Evolutionary conservation across 2,329 filamentous ascomycete species (phyloP).

Genomic region (Gnomoniopsis sp.): DNA sequence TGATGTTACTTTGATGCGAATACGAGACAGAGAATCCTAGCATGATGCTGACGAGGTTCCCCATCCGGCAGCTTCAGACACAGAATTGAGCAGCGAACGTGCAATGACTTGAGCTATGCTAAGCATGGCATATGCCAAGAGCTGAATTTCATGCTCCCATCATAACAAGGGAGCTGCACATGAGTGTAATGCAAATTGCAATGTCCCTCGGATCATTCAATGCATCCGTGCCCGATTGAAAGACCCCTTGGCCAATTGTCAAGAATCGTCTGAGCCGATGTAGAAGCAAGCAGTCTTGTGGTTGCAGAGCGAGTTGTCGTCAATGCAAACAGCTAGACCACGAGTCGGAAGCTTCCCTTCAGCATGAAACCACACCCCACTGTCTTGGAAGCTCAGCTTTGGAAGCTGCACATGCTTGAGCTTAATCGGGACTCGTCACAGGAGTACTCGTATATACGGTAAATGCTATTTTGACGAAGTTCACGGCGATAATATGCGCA

Average conservation of each 20-base stretch:
- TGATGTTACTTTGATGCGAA: neutral
- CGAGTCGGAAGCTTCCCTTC: neutral
- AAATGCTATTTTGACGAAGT: neutral
- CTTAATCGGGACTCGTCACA: neutral
- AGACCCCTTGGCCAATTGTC: neutral
- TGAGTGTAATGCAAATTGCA: neutral
- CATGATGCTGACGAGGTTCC: neutral
- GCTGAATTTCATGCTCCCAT: neutral
- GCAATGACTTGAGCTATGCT: too few relatives aligned
- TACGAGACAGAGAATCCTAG: neutral
- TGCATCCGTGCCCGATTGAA: neutral
- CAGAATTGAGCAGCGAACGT: too few relatives aligned
- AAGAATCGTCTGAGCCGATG: neutral
- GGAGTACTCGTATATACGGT: neutral
- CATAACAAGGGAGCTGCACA: neutral
- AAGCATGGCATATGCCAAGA: neutral
- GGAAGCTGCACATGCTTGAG: neutral
- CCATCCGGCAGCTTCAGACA: too few relatives aligned
- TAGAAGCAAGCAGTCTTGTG: neutral
- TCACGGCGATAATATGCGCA: neutral
- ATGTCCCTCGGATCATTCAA: neutral
- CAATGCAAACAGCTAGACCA: neutral
- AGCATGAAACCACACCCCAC: neutral
- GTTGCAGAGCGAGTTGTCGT: neutral
- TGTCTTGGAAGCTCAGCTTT: neutral